Percentiles rank a stretch among this genome's conserved stretches.
Evolutionary conservation across 169 alveolate species (phyloP).

Genomic region (Plasmodium vivax): DNA sequence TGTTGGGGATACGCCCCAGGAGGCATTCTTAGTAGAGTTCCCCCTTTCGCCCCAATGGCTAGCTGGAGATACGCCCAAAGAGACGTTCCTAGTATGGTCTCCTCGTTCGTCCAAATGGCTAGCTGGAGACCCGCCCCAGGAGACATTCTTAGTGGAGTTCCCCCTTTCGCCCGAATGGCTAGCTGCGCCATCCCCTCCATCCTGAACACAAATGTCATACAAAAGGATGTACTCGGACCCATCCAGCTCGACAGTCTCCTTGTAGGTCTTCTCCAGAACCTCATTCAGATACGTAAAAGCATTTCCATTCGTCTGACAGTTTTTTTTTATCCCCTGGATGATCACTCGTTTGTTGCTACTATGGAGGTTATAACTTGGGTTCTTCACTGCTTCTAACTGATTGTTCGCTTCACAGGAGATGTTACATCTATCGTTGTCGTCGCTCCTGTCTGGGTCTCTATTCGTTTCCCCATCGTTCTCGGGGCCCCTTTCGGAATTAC

Average conservation of each 20-base stretch:
- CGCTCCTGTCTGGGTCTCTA: neutral
- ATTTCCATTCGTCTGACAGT: neutral
- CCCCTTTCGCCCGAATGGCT: neutral
- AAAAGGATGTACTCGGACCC: constrained; percentile 54
- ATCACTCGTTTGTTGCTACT: constrained; percentile 20
- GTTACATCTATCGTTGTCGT: neutral
- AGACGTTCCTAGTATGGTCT: too few species aligned
- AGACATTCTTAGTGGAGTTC: too few species aligned
- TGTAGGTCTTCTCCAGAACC: constrained; percentile 29
- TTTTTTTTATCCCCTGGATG: neutral
- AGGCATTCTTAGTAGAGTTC: too few species aligned
- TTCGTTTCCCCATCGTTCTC: neutral
- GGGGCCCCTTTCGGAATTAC: neutral
- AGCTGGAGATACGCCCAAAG: too few species aligned
- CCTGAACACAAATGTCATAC: constrained; percentile 31
- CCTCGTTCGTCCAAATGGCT: too few species aligned
- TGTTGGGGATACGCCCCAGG: too few species aligned
- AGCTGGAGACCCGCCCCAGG: neutral
- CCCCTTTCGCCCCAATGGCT: too few species aligned
- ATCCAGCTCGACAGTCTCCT: constrained; percentile 12
- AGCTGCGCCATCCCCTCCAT: neutral
- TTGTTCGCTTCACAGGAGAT: neutral
- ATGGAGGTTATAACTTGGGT: neutral
- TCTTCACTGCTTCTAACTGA: neutral
- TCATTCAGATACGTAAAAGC: constrained; percentile 28